phyloP scores from a whole-genome alignment of 495 filamentous ascomycete species.

The Cladorrhinum samala region DNA sequence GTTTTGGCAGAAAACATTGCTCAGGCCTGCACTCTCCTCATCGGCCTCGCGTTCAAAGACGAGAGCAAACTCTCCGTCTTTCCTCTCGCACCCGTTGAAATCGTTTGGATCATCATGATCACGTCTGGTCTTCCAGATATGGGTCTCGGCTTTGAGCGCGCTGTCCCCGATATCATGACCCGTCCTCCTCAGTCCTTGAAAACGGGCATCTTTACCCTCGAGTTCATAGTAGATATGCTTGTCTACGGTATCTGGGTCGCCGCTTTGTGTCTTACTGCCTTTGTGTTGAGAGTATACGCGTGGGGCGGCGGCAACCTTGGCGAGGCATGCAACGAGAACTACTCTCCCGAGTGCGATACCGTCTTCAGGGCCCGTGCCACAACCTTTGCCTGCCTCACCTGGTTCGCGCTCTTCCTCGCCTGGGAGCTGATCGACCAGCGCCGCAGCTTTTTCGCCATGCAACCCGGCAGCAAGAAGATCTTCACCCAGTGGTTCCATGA shows the following conservation, averaged over 20 bases:
- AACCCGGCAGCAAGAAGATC: slow-evolving; percentile 52
- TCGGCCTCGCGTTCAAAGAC: slow-evolving; percentile 71
- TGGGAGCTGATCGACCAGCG: slow-evolving; percentile 70
- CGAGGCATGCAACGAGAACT: slow-evolving; percentile 56
- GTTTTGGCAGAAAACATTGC: slow-evolving; percentile 68
- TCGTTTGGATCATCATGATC: slow-evolving; percentile 74
- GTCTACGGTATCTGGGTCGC: slow-evolving; percentile 68
- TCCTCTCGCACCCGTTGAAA: slow-evolving; percentile 65
- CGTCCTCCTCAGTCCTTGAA: slow-evolving; percentile 60
- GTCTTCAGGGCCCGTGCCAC: slow-evolving; percentile 74
- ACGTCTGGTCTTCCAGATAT: slow-evolving; percentile 71
- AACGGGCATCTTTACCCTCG: slow-evolving; percentile 60
- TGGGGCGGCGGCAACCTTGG: slow-evolving; percentile 65
- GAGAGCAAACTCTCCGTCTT: slow-evolving; percentile 58
- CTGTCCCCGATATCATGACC: slow-evolving; percentile 62
- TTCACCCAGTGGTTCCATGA: slow-evolving; percentile 49
- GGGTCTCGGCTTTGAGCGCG: slow-evolving; percentile 66
- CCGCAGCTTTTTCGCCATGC: slow-evolving; percentile 60
- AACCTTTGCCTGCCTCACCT: slow-evolving; percentile 69
- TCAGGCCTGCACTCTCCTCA: slow-evolving; percentile 63
- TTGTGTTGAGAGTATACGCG: slow-evolving; percentile 54
- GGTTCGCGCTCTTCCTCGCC: slow-evolving; percentile 63
- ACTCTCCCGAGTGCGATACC: slow-evolving; percentile 46
- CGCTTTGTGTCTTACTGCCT: slow-evolving; percentile 40
- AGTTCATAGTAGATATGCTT: slow-evolving; percentile 67